A percentile compares a stretch with the other conserved stretches of the same genome.
phyloP scores from a whole-genome alignment of 345 rosid genomes.

The Populus ilicifolia region DNA sequence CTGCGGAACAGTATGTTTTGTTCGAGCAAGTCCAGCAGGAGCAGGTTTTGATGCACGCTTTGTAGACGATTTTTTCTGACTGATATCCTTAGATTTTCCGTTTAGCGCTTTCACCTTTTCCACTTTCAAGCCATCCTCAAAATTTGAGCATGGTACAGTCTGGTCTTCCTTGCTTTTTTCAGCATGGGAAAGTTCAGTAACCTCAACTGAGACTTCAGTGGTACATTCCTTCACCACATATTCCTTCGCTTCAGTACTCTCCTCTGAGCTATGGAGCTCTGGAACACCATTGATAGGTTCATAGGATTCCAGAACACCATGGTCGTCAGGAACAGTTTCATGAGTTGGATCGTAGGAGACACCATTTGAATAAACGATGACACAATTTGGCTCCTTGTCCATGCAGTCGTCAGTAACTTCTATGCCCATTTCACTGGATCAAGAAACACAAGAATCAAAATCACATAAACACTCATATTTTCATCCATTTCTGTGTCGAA shows the following conservation, averaged over 20 bases:
- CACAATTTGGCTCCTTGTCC: conserved; percentile 77
- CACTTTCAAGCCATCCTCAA: conserved; percentile 23
- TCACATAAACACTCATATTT: not conserved
- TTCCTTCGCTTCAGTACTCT: conserved; percentile 56
- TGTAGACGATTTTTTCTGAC: conserved; percentile 26
- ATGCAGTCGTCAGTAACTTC: conserved; percentile 63
- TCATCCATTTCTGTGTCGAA: not conserved
- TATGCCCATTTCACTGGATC: conserved; percentile 44
- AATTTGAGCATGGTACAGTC: conserved; percentile 20
- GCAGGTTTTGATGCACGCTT: conserved; percentile 46
- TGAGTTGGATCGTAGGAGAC: conserved; percentile 39
- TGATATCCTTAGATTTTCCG: conserved; percentile 23
- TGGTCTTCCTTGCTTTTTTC: conserved; percentile 33
- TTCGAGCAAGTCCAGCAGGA: conserved; percentile 37
- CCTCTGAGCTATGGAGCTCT: conserved; percentile 45
- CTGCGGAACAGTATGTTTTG: conserved; percentile 73
- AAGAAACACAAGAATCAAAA: conserved; percentile 9
- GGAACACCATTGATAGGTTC: conserved; percentile 44
- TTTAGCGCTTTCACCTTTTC: conserved; percentile 29
- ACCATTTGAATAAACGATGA: conserved; percentile 45
- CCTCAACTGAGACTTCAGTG: conserved; percentile 45
- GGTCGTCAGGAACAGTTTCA: conserved; percentile 40
- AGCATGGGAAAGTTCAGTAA: conserved; percentile 22
- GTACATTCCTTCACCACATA: conserved; percentile 85
- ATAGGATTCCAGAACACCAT: conserved; percentile 35